Evolutionary conservation across 1,284 basidiomycete genomes (phyloP), one percentile per base, ranked within the genome.

Genomic region (Singerocomus inundabilis): DNA sequence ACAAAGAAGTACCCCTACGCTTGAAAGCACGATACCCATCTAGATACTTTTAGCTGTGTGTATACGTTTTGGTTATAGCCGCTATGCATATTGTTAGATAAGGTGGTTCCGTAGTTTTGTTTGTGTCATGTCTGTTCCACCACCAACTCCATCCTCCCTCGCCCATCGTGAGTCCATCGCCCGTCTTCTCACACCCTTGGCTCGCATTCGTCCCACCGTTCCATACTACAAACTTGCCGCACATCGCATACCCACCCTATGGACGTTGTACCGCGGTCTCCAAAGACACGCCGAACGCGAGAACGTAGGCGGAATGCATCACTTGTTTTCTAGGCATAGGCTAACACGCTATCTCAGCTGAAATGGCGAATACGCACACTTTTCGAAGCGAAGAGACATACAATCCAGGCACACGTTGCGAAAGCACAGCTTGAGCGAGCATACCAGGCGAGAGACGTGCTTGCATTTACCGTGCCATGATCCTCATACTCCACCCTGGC

Each of bases 231-330:
- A 78, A 42, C 82, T 93, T 35, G 72, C 75, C 0, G 81, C 81
- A 0, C 93, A 95, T 65, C 80, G 84, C 25, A 68, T 84, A 28
- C 91, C 92, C 3, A 92, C 89, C 0, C 66, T 86, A 63, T 84
- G 84, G 82, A 64, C 75, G 0, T 70, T 93, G 9, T 94, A 93
- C 64, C 76, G 91, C 24, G 79, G 81, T 7, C 72, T 94, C 6
- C 63, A 90, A 38, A 73, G 75, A 28, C 64, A 77, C 45, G 75
- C 85, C 7, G 77, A 79, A 0, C 71, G 73, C 21, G 73, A 78
- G 26, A 71, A 81, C 58, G 86, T 88, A 62, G 46, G 81, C 18
- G 24, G 3, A 67, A 12, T 21, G 30, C 21, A 18, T 3, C 24
- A 1, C 51, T 40, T 13, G 39, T 51, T 38, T 41, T 40, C 21